phyloP scores from a whole-genome alignment of 2,329 filamentous ascomycete species.

The Cladobotryum mycophilum region DNA sequence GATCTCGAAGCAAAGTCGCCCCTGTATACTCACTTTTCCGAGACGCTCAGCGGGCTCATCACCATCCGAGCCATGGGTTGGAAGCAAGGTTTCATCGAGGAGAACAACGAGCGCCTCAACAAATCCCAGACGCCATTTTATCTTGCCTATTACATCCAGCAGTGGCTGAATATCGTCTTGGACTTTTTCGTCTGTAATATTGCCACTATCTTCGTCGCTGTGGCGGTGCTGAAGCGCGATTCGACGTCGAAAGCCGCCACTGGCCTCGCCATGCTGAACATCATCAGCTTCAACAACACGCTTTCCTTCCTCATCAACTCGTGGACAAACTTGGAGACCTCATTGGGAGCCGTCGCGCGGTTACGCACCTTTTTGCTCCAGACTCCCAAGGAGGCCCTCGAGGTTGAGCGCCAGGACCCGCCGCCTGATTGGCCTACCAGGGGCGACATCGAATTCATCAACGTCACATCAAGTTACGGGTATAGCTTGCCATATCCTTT shows the following conservation, averaged over 20 bases:
- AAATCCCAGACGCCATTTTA: slow-evolving; percentile 21
- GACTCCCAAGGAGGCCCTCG: too few species aligned
- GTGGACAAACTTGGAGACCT: slow-evolving; percentile 15
- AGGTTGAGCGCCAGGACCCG: too few species aligned
- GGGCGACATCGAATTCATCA: too few species aligned
- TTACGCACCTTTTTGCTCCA: too few species aligned
- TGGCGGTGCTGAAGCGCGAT: slow-evolving; percentile 20
- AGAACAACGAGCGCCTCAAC: slow-evolving; percentile 37
- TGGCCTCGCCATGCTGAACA: slow-evolving; percentile 10
- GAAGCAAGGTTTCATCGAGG: slow-evolving; percentile 27
- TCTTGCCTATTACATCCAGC: slow-evolving; percentile 38
- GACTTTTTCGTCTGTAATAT: slow-evolving; percentile 33
- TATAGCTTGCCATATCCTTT: too few species aligned
- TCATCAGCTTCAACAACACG: slow-evolving; percentile 6
- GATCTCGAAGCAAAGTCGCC: slow-evolving; percentile 48
- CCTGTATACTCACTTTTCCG: slow-evolving; percentile 35
- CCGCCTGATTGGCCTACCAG: too few species aligned
- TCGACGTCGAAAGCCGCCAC: slow-evolving; percentile 1
- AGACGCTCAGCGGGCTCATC: slow-evolving; percentile 23
- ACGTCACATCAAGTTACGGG: too few species aligned
- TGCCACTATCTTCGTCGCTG: slow-evolving; percentile 22
- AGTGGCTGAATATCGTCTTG: slow-evolving; percentile 40
- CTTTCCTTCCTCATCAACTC: slow-evolving; percentile 6
- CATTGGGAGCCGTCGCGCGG: slow-evolving; percentile 18
- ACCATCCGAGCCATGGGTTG: slow-evolving; percentile 22